A percentile compares a stretch with the other conserved stretches of the same genome.
phyloP scores from a whole-genome alignment of 495 filamentous ascomycete genomes.

The Xylaria acuta region DNA sequence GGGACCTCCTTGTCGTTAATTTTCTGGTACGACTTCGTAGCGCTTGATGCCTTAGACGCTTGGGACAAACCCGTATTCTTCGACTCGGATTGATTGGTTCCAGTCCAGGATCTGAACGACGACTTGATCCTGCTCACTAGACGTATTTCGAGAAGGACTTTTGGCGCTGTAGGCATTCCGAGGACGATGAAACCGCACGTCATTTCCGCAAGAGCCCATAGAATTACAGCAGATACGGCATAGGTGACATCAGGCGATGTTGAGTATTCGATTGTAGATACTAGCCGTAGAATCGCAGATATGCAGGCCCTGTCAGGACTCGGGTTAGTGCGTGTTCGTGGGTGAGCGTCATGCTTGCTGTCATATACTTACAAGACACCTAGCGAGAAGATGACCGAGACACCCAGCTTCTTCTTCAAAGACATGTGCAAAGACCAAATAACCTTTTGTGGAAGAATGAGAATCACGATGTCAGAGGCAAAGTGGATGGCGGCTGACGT shows the following conservation, averaged over 20 bases:
- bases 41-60: constrained; percentile 11
- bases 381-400: constrained; percentile 39
- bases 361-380: constrained; percentile 39
- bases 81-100: constrained; percentile 20
- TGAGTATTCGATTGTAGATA: constrained; percentile 36
- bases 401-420: constrained; percentile 33
- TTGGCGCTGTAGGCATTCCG: constrained; percentile 36
- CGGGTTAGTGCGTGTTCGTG: background rate
- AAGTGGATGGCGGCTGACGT: constrained; percentile 34
- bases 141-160: constrained; percentile 32
- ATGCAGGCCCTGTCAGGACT: constrained; percentile 31
- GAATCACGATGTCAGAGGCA: constrained; percentile 39
- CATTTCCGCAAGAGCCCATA: constrained; percentile 43
- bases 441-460: constrained; percentile 39
- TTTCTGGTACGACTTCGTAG: constrained; percentile 36
- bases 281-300: constrained; percentile 40
- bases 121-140: constrained; percentile 26
- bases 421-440: constrained; percentile 39
- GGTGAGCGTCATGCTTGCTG: background rate
- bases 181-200: constrained; percentile 43
- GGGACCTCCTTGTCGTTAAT: constrained; percentile 32
- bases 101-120: constrained; percentile 32
- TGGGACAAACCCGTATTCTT: constrained; percentile 21
- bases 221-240: constrained; percentile 29
- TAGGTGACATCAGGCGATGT: constrained; percentile 36